Conservation (phyloP, 2,329 filamentous ascomycete genomes). For the Thelonectria rubi region DNA sequence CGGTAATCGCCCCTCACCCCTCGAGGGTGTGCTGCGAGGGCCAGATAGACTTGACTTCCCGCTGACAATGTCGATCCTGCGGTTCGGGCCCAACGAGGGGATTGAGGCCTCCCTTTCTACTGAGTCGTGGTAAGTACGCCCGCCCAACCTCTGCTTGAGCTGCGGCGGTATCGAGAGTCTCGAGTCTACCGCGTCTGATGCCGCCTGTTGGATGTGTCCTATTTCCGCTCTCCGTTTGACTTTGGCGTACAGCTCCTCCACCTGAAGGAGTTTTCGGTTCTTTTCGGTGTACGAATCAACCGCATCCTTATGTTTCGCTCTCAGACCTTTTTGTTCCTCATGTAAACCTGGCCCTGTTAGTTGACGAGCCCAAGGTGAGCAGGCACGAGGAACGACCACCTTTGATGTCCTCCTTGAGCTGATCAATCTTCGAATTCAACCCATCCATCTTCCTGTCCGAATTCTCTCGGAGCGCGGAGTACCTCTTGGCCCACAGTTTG, state of each 20-base stretch:
- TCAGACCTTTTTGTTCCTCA: conserved; percentile 68
- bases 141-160: conserved; percentile 18
- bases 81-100: conserved; percentile 25
- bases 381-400: conserved; percentile 51
- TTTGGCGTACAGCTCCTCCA: conserved; percentile 72
- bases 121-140: conserved; percentile 7
- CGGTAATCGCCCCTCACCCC: conserved; percentile 33
- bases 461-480: conserved; percentile 66
- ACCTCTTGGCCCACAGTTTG: conserved; percentile 78
- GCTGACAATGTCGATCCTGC: conserved; percentile 31
- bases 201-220: conserved; percentile 63
- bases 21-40: conserved; percentile 18
- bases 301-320: conserved; percentile 78
- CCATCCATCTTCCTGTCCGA: conserved; percentile 77
- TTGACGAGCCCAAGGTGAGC: neutral
- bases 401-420: conserved; percentile 70
- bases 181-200: conserved; percentile 55
- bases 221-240: conserved; percentile 65
- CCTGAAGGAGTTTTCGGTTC: conserved; percentile 71
- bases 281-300: conserved; percentile 74
- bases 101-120: neutral
- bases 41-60: conserved; percentile 31
- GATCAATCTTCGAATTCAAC: conserved; percentile 76
- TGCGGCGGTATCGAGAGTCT: conserved; percentile 35
- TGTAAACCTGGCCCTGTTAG: conserved; percentile 58